Evolutionary conservation across 1,284 basidiomycete genomes (phyloP), one percentile per base, ranked within the genome.

Genomic region (Rhodotorula sp.): DNA sequence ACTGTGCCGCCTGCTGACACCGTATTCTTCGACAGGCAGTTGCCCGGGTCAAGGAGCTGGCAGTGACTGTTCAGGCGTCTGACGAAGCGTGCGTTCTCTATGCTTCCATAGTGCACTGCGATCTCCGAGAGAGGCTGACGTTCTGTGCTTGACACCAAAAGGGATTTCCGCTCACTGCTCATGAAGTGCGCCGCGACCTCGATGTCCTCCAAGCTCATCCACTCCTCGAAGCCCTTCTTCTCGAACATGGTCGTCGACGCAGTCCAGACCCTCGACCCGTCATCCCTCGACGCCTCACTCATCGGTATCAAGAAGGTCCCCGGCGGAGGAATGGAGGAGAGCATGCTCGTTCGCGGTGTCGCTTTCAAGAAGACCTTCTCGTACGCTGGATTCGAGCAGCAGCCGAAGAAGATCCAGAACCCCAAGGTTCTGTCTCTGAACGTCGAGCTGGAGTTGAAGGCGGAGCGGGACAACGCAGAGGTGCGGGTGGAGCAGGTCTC

Each of bases 331-430:
- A 92, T 98, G 89, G 74, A 82, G 81, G 96, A 99, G 80, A 96
- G 94, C 4, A 84, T 91, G 63, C 86, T 94, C 65, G 86, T 94
- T 78, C 83, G 84, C 67, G 96, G 96, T 63, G 96, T 99, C 54
- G 89, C 96, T 0, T 99, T 99, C 87, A 98, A 98, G 81, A 99
- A 99, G 85, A 99, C 96, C 0, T 99, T 99, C 82, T 94, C 94
- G 5, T 99, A 99, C 78, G 96, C 96, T 55, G 96, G 96, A 64
- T 97, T 97, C 55, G 96, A 99, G 80, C 96, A 99, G 81, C 96
- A 99, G 81, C 96, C 96, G 57, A 99, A 99, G 83, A 85, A 86
- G 30, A 98, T 99, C 85, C 84, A 83, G 71, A 81, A 96, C 79
- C 94, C 95, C 59, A 88, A 93, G 75, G 88, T 99, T 64, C 85